Evolutionary conservation across 1,284 basidiomycete genomes (phyloP), one percentile per base, ranked within the genome.

Genomic region (Leucoagaricus sp.): DNA sequence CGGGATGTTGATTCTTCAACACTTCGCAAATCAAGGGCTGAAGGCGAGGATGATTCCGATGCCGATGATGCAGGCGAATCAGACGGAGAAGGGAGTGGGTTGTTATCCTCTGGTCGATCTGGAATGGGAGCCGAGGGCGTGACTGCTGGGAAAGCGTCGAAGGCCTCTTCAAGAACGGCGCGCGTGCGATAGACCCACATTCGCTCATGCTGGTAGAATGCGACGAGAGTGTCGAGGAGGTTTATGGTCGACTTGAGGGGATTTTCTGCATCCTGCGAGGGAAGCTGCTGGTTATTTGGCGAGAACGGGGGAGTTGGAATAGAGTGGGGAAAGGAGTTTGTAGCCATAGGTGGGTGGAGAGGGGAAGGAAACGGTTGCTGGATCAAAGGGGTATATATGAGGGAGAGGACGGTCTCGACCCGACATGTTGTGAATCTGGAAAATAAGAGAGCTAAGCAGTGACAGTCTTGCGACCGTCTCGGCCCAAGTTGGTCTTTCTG

Each of bases 191-290:
- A 81, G 4, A 87, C 80, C 85, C 87, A 89, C 71, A 80, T 80
- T 42, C 82, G 82, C 70, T 87, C 83, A 62, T 83, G 77, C 64
- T 86, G 81, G 67, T 89, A 89, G 63, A 85, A 87, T 13, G 79
- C 71, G 44, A 84, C 75, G 53, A 89, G 81, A 31, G 80, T 78
- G 60, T 87, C 81, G 64, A 89, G 80, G 61, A 85, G 79, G 58
- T 76, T 72, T 49, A 80, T 72, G 15, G 85, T 81, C 4, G 77
- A 75, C 53, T 66, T 63, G 40, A 76, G 65, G 25, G 69, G 61
- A 56, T 67, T 64, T 19, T 67, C 63, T 6, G 60, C 40, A 58
- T 58, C 44, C 62, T 56, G 62, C 53, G 51, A 45, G 55, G 63
- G 63, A 36, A 58, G 53, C 47, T 55, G 55, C 33, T 62, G 46